Percentiles rank a stretch among this genome's conserved stretches.
phyloP scores from a whole-genome alignment of 2,329 filamentous ascomycete genomes.

The Teratosphaeria nubilosa region DNA sequence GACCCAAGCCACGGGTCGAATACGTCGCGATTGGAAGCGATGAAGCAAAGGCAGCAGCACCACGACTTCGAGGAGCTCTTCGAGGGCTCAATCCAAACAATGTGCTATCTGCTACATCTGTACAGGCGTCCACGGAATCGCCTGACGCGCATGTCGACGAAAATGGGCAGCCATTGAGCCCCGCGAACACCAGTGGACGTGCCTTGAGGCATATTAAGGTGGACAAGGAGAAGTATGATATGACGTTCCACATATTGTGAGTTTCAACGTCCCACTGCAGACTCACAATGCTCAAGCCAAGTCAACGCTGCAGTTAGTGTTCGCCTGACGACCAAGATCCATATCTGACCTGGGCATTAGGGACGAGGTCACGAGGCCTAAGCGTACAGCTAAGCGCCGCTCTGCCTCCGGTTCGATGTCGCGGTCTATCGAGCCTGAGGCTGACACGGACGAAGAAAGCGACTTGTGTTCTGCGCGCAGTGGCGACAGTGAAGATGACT shows the following conservation, averaged over 20 bases:
- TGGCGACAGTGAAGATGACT: not conserved
- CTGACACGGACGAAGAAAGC: not conserved
- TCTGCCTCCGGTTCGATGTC: not conserved
- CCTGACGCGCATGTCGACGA: not conserved
- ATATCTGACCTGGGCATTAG: not conserved
- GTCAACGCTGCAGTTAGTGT: not conserved
- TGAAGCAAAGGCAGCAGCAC: not conserved
- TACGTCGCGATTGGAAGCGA: not conserved
- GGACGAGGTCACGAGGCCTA: constrained; percentile 14
- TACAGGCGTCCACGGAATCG: not conserved
- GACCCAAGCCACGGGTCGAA: not conserved
- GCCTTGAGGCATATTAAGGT: constrained; percentile 8
- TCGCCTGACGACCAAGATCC: not conserved
- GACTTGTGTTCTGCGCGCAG: not conserved
- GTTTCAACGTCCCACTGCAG: not conserved
- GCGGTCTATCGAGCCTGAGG: not conserved
- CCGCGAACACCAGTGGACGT: not conserved
- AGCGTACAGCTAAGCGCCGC: not conserved
- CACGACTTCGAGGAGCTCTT: not conserved
- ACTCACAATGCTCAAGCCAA: too few species aligned
- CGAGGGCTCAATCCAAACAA: not conserved
- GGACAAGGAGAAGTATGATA: constrained; percentile 6
- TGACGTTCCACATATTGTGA: constrained; percentile 18
- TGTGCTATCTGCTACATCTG: not conserved
- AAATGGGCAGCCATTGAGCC: not conserved